A percentile compares a stretch with the other conserved stretches of the same genome.
Evolutionary conservation across 2,329 filamentous ascomycete species (phyloP).

Genomic region (Cyanodermella asteris): DNA sequence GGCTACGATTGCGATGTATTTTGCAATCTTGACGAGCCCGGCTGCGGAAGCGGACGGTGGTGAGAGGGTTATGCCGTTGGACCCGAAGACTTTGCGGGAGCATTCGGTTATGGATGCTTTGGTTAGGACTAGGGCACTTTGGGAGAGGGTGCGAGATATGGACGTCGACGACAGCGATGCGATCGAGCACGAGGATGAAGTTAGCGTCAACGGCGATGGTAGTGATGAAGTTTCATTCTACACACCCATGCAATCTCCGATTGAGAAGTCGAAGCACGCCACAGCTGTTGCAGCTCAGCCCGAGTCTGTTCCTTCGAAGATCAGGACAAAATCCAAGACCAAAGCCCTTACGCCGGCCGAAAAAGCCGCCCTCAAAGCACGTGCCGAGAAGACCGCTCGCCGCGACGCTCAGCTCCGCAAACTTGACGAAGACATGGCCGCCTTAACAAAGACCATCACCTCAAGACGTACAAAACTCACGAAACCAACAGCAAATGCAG

Average conservation of each 20-base stretch:
- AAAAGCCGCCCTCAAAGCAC: constrained; percentile 27
- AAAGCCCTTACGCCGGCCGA: too few species aligned
- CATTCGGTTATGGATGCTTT: constrained; percentile 80
- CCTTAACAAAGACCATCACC: constrained; percentile 36
- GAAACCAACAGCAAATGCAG: neutral
- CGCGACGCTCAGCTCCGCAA: constrained; percentile 30
- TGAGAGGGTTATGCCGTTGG: constrained; percentile 40
- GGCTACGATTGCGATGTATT: constrained; percentile 76
- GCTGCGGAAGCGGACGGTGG: constrained; percentile 34
- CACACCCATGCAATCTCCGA: constrained; percentile 8
- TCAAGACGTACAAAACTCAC: constrained; percentile 13
- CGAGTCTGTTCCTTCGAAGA: too few species aligned
- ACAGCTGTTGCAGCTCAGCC: constrained; percentile 9
- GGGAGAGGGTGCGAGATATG: constrained; percentile 53
- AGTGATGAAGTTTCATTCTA: constrained; percentile 8
- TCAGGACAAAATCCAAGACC: too few species aligned
- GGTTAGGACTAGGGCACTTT: constrained; percentile 57
- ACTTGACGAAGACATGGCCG: constrained; percentile 50
- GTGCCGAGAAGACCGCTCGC: constrained; percentile 31
- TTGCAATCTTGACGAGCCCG: constrained; percentile 73
- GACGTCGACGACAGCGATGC: constrained; percentile 27
- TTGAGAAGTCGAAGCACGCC: constrained; percentile 11
- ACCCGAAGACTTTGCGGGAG: constrained; percentile 63
- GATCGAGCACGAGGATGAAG: constrained; percentile 9
- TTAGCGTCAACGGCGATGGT: neutral